Base-by-base conservation (phyloP, 2,329 filamentous ascomycete species). In the Colletotrichum salicis region DNA sequence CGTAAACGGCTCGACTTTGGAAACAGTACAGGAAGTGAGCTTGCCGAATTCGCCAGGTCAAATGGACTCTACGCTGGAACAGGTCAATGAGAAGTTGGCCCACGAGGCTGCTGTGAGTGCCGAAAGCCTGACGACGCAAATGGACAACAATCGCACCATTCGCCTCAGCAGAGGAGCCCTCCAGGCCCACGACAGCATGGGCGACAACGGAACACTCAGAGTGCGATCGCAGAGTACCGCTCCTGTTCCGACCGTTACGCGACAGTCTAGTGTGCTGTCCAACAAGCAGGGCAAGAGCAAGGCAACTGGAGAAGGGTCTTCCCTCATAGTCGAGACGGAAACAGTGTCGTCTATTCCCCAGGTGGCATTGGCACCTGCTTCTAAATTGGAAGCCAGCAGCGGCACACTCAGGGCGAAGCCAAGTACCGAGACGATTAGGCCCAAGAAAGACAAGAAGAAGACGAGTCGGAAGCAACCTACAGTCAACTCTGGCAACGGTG, bases 301-400 rank as follows among this genome's bases (percentile, higher is more conserved):
- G 79, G 85, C 89, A 33, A 80, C 83, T 12, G 84, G 87, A 63
- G 94, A 97, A 79, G 91, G 91, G n/a, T 92, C 93, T 45, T 88
- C 92, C 69, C 98, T 99, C 95, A 98, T 94, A 11, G 96, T 98
- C 15, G 96, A 99, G 84, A 98, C 96, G 0, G 96, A 99, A 82
- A 97, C 95, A 0, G 96, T 99, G 48, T 93, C 91, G 55, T 97
- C 95, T 3, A 93, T 98, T 66, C 94, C 95, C 12, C 95, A 97
- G 78, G 89, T 95, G 33, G 90, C 92, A 11, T 86, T 97, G 33
- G 91, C 92, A 7, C 84, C 87, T 41, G 89, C 89, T 48, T 86
- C 87, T n/a, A 90, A 91, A 24, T 86, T 88, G 22, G 89, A 90
- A 70, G 91, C 93, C 55, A 82, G 84, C 33, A 90, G 87, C 76